Base-by-base conservation (phyloP, 306 rosid genomes). In the Quercus aquifolioides region DNA sequence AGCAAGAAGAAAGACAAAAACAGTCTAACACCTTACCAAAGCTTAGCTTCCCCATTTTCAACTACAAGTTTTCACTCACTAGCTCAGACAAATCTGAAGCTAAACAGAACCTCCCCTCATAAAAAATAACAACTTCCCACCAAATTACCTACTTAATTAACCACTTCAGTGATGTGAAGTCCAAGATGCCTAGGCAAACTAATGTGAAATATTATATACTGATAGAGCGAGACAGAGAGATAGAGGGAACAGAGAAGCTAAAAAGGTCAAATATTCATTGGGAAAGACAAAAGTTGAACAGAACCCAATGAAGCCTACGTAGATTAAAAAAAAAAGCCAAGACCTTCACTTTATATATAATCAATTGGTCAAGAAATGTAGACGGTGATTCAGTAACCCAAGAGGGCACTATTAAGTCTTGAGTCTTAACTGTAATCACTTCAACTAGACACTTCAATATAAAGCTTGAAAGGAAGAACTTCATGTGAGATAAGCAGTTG, bases 11-110 rank as follows among this genome's bases (percentile, higher is more conserved):
- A 56, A 82, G 80, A 70, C 87, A 82, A 25, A 95, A 88, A 1
- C 88, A 75, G 79, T 88, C 96, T 46, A 95, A 75, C 90, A 86
- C 57, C 60, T 81, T 90, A 3, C 93, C 88, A 56, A 89, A n/a
- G 81, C 86, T 81, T 51, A 91, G 89, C 78, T 88, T 95, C 60
- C 94, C 97, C 99, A 93, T 95, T 70, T 69, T 79, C 78, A 73
- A 74, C 78, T 56, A 52, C 76, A 19, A 57, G 13, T 54, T 79
- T 59, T 38, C 67, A 72, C 35, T 63, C 74, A 71, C 69, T 65
- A 51, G 46, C 46, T 8, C 46, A 14, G 49, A 82, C 85, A 86
- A 87, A 60, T 80, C 71, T 68, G 20, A 67, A 79, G 41, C 10
- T 67, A 25, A 62, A 76, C 58, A 79, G 58, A 74, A 73, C 54